Percentiles rank a stretch among this genome's conserved stretches.
phyloP scores from a whole-genome alignment of 176 grass and related monocot species.

The Chrysopogon serrulatus region DNA sequence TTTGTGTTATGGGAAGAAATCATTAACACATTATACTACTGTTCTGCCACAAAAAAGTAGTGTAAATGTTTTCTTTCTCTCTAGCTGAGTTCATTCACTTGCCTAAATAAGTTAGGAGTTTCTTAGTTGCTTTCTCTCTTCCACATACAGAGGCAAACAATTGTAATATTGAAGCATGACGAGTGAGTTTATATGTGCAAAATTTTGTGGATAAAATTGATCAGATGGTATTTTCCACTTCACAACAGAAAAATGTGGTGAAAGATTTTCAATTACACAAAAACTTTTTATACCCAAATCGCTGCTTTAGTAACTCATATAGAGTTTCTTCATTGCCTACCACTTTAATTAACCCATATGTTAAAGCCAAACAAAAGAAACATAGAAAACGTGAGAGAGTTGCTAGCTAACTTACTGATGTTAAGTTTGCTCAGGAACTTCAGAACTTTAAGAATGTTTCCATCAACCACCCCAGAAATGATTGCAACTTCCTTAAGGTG shows the following conservation, averaged over 20 bases:
- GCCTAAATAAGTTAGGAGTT: too few relatives aligned
- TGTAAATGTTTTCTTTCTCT: not conserved
- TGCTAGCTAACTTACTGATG: too few relatives aligned
- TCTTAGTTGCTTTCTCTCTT: not conserved
- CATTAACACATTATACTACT: not conserved
- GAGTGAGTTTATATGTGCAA: not conserved
- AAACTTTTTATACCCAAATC: not conserved
- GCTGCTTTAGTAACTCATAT: not conserved
- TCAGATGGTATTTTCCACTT: not conserved
- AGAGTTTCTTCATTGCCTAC: not conserved
- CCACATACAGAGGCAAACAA: not conserved
- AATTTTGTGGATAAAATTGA: not conserved
- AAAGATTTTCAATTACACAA: not conserved
- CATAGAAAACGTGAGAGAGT: not conserved
- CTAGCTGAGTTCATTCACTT: not conserved
- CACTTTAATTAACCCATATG: not conserved
- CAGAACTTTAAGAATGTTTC: not conserved
- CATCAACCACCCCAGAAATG: not conserved
- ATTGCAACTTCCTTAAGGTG: constrained; percentile 17
- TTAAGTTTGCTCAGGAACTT: not conserved
- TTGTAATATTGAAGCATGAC: not conserved
- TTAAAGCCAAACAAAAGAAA: not conserved
- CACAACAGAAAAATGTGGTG: not conserved
- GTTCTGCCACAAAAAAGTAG: not conserved
- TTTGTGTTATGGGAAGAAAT: too few relatives aligned